Percentiles rank a stretch among this genome's conserved stretches.
Conservation (phyloP, 805 yeast genomes). For the Metschnikowia peoriensis region DNA sequence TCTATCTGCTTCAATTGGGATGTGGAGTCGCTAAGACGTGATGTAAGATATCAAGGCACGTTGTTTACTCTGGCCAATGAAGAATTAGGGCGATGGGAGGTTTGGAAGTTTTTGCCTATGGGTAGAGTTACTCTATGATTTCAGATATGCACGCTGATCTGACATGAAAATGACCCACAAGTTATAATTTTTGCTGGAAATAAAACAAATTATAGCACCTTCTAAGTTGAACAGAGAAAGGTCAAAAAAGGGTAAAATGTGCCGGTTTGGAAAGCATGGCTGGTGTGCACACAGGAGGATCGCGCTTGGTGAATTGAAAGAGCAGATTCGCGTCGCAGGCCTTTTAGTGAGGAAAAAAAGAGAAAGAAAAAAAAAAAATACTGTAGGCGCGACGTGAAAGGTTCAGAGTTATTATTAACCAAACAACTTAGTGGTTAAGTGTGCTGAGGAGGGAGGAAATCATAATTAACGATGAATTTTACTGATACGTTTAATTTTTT, state of each 20-base stretch:
- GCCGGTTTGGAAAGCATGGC: conserved; percentile 7
- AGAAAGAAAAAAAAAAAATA: background rate
- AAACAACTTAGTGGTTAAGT: background rate
- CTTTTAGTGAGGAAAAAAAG: background rate
- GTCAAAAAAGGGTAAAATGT: conserved; percentile 1
- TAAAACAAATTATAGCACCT: background rate
- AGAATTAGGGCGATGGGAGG: background rate
- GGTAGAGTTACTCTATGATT: background rate
- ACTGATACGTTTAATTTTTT: too few relatives aligned
- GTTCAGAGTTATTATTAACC: background rate
- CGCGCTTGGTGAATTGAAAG: conserved; percentile 8
- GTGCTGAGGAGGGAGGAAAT: too few relatives aligned
- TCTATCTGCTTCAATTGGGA: too few relatives aligned
- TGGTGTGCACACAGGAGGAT: conserved; percentile 5
- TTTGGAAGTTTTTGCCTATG: background rate
- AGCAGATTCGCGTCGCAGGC: conserved; percentile 10
- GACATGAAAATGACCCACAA: background rate
- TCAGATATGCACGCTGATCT: background rate
- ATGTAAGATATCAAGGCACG: background rate
- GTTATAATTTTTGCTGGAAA: background rate
- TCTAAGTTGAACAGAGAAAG: background rate
- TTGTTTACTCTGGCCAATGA: background rate
- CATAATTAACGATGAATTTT: too few relatives aligned
- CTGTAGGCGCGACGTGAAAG: background rate
- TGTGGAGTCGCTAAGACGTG: too few relatives aligned